Conservation (phyloP, 805 yeast genomes). For the Metschnikowia proteae region DNA sequence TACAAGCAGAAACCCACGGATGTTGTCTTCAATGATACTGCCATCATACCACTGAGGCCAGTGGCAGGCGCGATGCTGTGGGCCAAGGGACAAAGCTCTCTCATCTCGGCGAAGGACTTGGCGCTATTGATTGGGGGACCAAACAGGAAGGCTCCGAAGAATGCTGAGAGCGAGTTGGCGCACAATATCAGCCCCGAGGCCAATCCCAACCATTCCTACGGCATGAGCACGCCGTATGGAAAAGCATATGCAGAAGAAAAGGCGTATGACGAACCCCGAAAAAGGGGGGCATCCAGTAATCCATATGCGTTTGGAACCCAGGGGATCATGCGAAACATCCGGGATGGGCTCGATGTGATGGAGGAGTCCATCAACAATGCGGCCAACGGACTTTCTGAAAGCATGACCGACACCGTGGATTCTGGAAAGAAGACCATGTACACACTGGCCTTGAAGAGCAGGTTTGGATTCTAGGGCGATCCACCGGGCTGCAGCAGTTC, state of each 20-base stretch:
- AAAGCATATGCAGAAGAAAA: slow-evolving; percentile 4
- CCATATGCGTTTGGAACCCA: slow-evolving; percentile 38
- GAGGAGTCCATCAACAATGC: slow-evolving; percentile 57
- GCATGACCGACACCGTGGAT: slow-evolving; percentile 50
- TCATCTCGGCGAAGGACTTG: slow-evolving; percentile 59
- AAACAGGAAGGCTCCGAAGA: slow-evolving; percentile 57
- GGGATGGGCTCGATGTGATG: slow-evolving; percentile 48
- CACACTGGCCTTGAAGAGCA: slow-evolving; percentile 49
- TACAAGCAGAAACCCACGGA: slow-evolving; percentile 40
- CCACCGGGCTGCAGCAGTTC: too few relatives aligned
- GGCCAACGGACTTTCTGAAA: slow-evolving; percentile 52
- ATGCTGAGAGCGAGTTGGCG: slow-evolving; percentile 56
- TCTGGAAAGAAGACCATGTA: slow-evolving; percentile 49
- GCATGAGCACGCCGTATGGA: slow-evolving; percentile 18
- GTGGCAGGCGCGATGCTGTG: slow-evolving; percentile 74
- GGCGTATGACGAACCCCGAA: slow-evolving; percentile 47
- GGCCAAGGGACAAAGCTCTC: slow-evolving; percentile 70
- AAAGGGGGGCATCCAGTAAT: slow-evolving; percentile 24
- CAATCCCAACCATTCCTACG: slow-evolving; percentile 34
- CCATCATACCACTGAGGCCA: slow-evolving; percentile 76
- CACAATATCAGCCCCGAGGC: slow-evolving; percentile 44
- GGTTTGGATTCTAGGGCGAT: slow-evolving; percentile 43
- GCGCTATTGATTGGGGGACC: slow-evolving; percentile 71
- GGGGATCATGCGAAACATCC: slow-evolving; percentile 43
- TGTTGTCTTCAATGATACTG: slow-evolving; percentile 63